Base-by-base conservation (phyloP, 805 yeast genomes). In the Pichia rugopelliculosa region DNA sequence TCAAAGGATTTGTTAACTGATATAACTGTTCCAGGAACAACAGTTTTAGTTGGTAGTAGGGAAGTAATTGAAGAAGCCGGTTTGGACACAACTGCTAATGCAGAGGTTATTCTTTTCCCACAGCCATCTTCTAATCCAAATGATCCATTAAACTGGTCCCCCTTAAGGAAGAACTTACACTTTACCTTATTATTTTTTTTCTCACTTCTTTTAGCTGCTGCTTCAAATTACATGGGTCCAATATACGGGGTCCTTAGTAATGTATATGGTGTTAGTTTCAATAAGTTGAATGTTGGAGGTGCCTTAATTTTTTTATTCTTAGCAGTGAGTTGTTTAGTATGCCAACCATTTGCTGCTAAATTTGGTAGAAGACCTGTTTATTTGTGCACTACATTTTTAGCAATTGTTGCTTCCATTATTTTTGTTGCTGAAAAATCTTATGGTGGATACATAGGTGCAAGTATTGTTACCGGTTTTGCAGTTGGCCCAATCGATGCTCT, bases 81-180 rank as follows among this genome's bases (percentile, higher is more conserved):
- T 13, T 9, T 42, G 3, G 4, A n/a, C 5, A 22, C 11, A 4
- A 20, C n/a, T 3, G 18, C 11, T 12, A 11, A 34, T 24, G 8
- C 30, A 27, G 67, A 64, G 21, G 61, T 73, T 26, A 69, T 73
- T 21, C 59, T 74, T 24, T 59, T 71, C 10, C 78, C 77, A 1
- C 77, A 73, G 49, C 79, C 77, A 1, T 61, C 74, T n/a, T 72
- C 72, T 45, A 71, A 75, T 6, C 64, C 68, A 24, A 74, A 74
- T 50, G 79, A 74, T 55, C 78, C 78, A 3, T 62, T 73, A 36
- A 74, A 73, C 53, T 74, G 77, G 75, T 61, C 87, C 13, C 15
- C 26, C 6, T 36, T 52, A 47, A 60, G 73, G 42, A 74, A 74
- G 47, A 37, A 61, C 0, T 49, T 66, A 51, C 73, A 74, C 45